phyloP scores from a whole-genome alignment of 164 flowering plant genomes.

The Aristolochia californica region DNA sequence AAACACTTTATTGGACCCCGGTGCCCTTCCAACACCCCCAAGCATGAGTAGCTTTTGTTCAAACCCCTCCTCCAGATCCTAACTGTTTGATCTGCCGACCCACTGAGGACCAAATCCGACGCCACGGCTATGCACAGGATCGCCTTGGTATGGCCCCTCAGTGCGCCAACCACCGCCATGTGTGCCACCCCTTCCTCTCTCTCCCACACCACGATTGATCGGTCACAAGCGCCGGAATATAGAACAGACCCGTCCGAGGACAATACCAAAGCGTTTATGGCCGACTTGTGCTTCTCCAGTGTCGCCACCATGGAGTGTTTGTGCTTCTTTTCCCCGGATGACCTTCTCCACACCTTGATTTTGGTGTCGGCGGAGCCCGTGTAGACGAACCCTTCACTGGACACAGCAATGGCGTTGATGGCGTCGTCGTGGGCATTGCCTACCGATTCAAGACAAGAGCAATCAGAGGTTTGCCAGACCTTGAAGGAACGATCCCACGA shows the following conservation, averaged over 20 bases:
- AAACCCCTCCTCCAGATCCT: slow-evolving; percentile 60
- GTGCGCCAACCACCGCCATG: slow-evolving; percentile 45
- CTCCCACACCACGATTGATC: slow-evolving; percentile 70
- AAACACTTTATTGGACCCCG: slow-evolving; percentile 75
- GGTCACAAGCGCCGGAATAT: slow-evolving; percentile 72
- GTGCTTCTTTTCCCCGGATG: slow-evolving; percentile 38
- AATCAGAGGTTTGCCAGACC: slow-evolving; percentile 62
- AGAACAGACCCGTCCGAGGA: slow-evolving; percentile 45
- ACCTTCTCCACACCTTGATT: slow-evolving; percentile 74
- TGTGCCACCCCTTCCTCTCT: slow-evolving; percentile 11
- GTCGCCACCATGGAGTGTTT: slow-evolving; percentile 38
- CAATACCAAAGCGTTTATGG: slow-evolving; percentile 64
- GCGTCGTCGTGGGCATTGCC: slow-evolving; percentile 80
- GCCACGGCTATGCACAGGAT: slow-evolving; percentile 57
- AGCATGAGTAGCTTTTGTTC: slow-evolving; percentile 33
- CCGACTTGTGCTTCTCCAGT: slow-evolving; percentile 59
- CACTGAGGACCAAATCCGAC: slow-evolving; percentile 56
- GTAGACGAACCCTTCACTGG: slow-evolving; percentile 48
- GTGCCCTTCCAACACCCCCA: slow-evolving; percentile 78
- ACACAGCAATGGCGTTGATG: slow-evolving; percentile 54
- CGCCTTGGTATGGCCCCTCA: slow-evolving; percentile 64
- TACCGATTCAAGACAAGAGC: slow-evolving; percentile 70
- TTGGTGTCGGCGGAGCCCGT: slow-evolving; percentile 88
- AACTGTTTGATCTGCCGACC: slow-evolving; percentile 74
- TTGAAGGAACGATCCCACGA: slow-evolving; percentile 92